phyloP scores from a whole-genome alignment of 495 filamentous ascomycete species.

The Chaetomidium leptoderma region DNA sequence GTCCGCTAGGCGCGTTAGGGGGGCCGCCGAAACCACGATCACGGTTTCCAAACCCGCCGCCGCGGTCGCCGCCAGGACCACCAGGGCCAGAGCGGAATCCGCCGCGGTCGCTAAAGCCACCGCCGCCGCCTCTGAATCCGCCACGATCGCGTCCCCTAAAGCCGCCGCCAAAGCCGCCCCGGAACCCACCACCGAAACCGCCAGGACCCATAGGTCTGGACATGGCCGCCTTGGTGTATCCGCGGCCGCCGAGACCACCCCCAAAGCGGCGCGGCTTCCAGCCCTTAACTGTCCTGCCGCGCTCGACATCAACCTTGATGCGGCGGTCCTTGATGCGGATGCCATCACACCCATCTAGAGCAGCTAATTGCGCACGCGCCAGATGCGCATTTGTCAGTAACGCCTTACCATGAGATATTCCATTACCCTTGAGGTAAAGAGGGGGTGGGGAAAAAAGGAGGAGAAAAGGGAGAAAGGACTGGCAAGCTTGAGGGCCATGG shows the following conservation, averaged over 20 bases:
- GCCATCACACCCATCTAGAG: conserved; percentile 65
- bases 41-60: conserved; percentile 56
- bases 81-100: conserved; percentile 57
- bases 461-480: conserved; percentile 33
- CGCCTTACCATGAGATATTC: conserved; percentile 47
- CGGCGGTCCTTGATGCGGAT: conserved; percentile 88
- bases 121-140: conserved; percentile 57
- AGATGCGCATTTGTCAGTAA: conserved; percentile 54
- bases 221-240: conserved; percentile 81
- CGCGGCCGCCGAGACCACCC: conserved; percentile 86
- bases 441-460: conserved; percentile 4
- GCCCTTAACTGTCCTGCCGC: conserved; percentile 87
- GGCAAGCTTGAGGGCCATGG: conserved; percentile 56
- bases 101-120: conserved; percentile 45
- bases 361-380: conserved; percentile 54
- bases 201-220: conserved; percentile 69
- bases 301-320: conserved; percentile 92
- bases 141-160: conserved; percentile 48
- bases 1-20: conserved; percentile 13
- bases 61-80: conserved; percentile 59
- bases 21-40: conserved; percentile 36
- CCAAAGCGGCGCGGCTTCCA: conserved; percentile 93
- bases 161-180: conserved; percentile 47
- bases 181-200: conserved; percentile 62
- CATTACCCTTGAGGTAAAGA: conserved; percentile 27